A percentile compares a stretch with the other conserved stretches of the same genome.
Conservation (phyloP, 164 flowering plant species). For the Cinnamomum chago region DNA sequence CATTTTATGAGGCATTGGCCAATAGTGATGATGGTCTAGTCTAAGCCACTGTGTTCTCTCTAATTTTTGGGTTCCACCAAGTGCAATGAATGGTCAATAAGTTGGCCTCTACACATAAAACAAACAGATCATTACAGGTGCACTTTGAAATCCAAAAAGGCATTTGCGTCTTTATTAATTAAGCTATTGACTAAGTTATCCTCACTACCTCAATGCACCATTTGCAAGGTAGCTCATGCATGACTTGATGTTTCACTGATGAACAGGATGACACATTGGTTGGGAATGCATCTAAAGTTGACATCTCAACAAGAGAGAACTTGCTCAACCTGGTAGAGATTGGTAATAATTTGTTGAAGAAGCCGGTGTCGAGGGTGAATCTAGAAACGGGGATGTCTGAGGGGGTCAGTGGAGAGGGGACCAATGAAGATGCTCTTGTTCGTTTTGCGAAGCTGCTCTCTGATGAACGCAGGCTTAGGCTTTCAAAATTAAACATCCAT, state of each 20-base stretch:
- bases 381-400: neutral
- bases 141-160: too few relatives aligned
- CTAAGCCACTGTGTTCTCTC: too few relatives aligned
- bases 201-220: too few relatives aligned
- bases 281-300: constrained; percentile 14
- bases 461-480: neutral
- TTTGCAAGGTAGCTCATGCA: neutral
- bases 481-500: neutral
- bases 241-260: too few relatives aligned
- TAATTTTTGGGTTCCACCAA: too few relatives aligned
- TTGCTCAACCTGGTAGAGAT: neutral
- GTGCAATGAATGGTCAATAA: too few relatives aligned
- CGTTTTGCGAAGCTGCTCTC: constrained; percentile 1
- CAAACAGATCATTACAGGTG: too few relatives aligned
- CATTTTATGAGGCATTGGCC: neutral
- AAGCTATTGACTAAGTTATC: too few relatives aligned
- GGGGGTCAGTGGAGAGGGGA: neutral
- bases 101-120: too few relatives aligned
- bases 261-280: constrained; percentile 41
- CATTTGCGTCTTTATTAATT: too few relatives aligned
- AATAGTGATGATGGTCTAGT: neutral
- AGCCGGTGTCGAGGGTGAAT: neutral
- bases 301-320: neutral
- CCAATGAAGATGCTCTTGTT: neutral
- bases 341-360: neutral